Percentiles rank a stretch among this genome's conserved stretches.
Evolutionary conservation across 2,329 filamentous ascomycete genomes (phyloP).

Genomic region (Aspergillus nomiae): DNA sequence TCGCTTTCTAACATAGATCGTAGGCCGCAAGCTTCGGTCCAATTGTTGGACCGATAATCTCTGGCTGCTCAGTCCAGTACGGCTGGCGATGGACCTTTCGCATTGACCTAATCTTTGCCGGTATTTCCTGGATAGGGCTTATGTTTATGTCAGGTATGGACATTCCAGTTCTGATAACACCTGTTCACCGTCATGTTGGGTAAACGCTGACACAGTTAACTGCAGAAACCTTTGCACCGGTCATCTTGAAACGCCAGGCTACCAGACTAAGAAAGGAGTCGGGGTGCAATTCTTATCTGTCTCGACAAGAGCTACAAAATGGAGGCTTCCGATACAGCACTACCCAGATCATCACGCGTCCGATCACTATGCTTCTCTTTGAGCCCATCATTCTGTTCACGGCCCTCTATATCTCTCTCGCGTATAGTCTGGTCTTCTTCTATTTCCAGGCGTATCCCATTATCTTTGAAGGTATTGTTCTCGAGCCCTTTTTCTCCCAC

Average conservation of each 20-base stretch:
- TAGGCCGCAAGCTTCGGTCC: constrained; percentile 44
- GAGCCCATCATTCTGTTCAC: constrained; percentile 74
- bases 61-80: constrained; percentile 43
- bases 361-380: constrained; percentile 69
- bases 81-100: constrained; percentile 53
- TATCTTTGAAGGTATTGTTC: constrained; percentile 58
- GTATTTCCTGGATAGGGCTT: constrained; percentile 58
- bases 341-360: constrained; percentile 70
- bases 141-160: constrained; percentile 57
- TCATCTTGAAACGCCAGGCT: constrained; percentile 61
- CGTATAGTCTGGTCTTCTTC: constrained; percentile 71
- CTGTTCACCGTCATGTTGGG: background rate
- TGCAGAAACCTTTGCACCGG: constrained; percentile 61
- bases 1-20: background rate
- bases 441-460: constrained; percentile 75
- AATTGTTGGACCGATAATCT: constrained; percentile 46
- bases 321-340: constrained; percentile 44
- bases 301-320: constrained; percentile 64
- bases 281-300: constrained; percentile 52
- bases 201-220: too few species aligned
- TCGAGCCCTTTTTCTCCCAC: accelerated
- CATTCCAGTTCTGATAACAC: too few species aligned
- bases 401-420: constrained; percentile 70
- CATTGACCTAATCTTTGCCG: constrained; percentile 68
- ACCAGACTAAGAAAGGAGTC: constrained; percentile 58